These are phyloP conservation scores for Atalantia buxifolia DNA, from an alignment of 345 rosid species.

Conservation along the genomic window DNA sequence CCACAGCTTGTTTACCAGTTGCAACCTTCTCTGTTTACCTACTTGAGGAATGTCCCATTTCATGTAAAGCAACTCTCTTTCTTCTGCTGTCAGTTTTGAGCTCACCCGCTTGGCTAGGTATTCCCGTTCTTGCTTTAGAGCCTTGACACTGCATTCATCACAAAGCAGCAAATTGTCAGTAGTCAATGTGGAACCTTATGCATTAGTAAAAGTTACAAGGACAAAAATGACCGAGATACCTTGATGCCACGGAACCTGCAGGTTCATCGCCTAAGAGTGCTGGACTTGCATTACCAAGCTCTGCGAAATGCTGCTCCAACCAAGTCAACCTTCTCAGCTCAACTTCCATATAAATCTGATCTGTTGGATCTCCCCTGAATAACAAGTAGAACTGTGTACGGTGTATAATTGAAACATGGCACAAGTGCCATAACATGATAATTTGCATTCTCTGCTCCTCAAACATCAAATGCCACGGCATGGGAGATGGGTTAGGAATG, in stretches of 20 bases:
- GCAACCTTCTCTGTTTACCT: constrained; percentile 84
- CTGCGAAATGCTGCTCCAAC: constrained; percentile 91
- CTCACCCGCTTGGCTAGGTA: constrained; percentile 79
- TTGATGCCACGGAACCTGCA: constrained; percentile 78
- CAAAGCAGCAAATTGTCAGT: not conserved
- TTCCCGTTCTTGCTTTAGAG: constrained; percentile 87
- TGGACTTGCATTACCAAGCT: constrained; percentile 95
- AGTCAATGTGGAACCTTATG: not conserved
- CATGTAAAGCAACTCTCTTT: constrained; percentile 68
- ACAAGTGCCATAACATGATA: constrained; percentile 93
- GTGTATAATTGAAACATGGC: constrained; percentile 90
- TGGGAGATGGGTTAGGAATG: constrained; percentile 42
- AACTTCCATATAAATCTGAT: constrained; percentile 91
- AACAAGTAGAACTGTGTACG: constrained; percentile 84
- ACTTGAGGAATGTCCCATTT: constrained; percentile 84
- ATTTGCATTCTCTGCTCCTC: constrained; percentile 89
- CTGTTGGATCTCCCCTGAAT: constrained; percentile 77
- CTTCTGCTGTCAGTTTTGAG: constrained; percentile 66
- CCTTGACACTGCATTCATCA: constrained; percentile 54
- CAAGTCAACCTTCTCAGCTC: constrained; percentile 83
- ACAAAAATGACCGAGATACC: constrained; percentile 31
- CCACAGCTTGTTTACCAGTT: constrained; percentile 84
- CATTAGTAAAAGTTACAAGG: not conserved
- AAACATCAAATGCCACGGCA: constrained; percentile 64
- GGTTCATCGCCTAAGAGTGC: constrained; percentile 92